Conservation (phyloP, 345 rosid species). For the Melaleuca alternifolia region DNA sequence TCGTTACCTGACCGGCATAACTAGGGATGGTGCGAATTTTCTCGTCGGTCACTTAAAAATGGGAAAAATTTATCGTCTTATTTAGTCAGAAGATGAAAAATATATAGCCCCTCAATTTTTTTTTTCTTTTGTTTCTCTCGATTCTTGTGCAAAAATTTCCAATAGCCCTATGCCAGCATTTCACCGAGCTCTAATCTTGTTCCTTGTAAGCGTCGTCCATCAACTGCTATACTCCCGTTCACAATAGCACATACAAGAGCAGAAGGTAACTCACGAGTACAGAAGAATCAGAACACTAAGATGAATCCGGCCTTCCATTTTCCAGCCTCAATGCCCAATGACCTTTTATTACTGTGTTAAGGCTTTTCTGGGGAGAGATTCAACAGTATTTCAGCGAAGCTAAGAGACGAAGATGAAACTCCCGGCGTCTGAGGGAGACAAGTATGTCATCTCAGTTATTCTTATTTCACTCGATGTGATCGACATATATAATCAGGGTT, state of each 20-base stretch:
- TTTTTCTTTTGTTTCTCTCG: neutral
- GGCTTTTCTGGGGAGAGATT: neutral
- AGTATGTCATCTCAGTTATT: neutral
- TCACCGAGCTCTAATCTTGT: neutral
- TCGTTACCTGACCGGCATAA: neutral
- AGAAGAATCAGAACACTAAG: neutral
- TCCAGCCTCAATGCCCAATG: neutral
- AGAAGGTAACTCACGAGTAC: neutral
- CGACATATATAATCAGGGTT: neutral
- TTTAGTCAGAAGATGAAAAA: neutral
- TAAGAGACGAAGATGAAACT: neutral
- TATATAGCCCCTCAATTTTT: neutral
- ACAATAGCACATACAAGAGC: neutral
- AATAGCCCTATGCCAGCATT: neutral
- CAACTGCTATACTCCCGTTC: neutral
- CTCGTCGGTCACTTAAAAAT: too few relatives aligned
- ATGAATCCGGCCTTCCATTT: neutral
- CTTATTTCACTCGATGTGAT: neutral
- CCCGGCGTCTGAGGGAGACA: neutral
- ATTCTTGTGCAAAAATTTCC: neutral
- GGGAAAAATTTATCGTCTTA: neutral
- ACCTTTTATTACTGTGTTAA: neutral
- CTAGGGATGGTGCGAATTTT: neutral
- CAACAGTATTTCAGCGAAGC: neutral
- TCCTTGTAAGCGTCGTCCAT: neutral